Conservation (phyloP, 2,329 filamentous ascomycete species). For the Fusarium solani-melongenae region DNA sequence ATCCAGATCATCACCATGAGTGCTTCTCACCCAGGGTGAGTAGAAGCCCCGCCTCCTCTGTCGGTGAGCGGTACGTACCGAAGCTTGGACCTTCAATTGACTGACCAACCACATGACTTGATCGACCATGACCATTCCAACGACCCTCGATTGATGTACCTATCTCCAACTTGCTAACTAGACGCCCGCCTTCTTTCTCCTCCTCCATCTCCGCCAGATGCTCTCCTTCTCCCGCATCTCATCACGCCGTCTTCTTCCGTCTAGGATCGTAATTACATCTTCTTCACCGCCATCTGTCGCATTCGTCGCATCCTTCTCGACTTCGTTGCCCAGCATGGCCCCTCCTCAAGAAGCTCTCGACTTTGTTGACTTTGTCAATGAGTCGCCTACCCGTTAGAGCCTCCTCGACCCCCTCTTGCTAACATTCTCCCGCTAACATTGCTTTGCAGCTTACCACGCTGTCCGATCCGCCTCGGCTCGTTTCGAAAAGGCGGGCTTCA, state of each 20-base stretch:
- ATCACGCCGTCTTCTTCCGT: slow-evolving; percentile 20
- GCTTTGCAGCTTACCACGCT: slow-evolving; percentile 84
- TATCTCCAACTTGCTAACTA: slow-evolving; percentile 15
- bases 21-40: neutral
- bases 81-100: neutral
- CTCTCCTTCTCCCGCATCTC: slow-evolving; percentile 28
- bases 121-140: neutral
- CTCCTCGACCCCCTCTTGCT: neutral
- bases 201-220: slow-evolving; percentile 31
- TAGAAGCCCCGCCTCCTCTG: neutral
- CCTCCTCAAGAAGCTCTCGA: slow-evolving; percentile 74
- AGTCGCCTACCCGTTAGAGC: slow-evolving; percentile 86
- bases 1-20: neutral
- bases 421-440: slow-evolving; percentile 29
- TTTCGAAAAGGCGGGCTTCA: slow-evolving; percentile 86
- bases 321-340: slow-evolving; percentile 58
- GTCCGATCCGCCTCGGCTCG: slow-evolving; percentile 81
- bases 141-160: slow-evolving; percentile 12
- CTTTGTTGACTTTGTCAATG: slow-evolving; percentile 94
- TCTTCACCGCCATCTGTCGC: neutral
- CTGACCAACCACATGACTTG: slow-evolving; percentile 36
- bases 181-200: slow-evolving; percentile 10
- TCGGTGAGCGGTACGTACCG: slow-evolving; percentile 11
- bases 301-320: slow-evolving; percentile 40
- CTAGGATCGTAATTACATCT: slow-evolving; percentile 23